These are phyloP conservation scores for Stentor coeruleus DNA, from an alignment of 73 alveolate species.

Conservation along the genomic window DNA sequence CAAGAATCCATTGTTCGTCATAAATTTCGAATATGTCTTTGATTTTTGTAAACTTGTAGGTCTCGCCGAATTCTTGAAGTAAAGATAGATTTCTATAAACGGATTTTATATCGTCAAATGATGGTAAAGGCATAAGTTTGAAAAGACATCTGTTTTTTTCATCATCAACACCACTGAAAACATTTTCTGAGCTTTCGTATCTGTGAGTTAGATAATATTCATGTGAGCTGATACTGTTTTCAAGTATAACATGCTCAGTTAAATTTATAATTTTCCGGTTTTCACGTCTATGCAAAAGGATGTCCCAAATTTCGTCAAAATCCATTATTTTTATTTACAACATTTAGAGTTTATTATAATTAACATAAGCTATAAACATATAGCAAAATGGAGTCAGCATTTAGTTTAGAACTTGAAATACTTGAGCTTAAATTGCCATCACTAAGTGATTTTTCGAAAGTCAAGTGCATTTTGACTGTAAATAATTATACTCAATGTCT, in stretches of 20 bases:
- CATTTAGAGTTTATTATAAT: too few relatives aligned
- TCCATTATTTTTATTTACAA: too few relatives aligned
- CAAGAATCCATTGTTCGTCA: constrained; percentile 1
- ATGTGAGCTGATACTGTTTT: background rate
- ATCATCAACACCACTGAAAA: background rate
- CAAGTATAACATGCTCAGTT: background rate
- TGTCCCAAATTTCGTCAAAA: background rate
- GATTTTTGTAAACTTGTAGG: background rate
- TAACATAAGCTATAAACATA: too few relatives aligned
- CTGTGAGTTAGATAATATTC: background rate
- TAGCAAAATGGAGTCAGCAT: too few relatives aligned
- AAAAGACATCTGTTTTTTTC: background rate
- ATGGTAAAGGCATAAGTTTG: background rate
- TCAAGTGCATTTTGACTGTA: background rate
- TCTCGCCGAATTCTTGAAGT: background rate
- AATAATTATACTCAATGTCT: background rate
- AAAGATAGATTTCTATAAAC: background rate
- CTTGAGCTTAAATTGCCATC: background rate
- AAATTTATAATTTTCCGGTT: background rate
- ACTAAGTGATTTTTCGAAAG: background rate
- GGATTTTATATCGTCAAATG: constrained; percentile 15
- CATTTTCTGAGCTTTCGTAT: background rate
- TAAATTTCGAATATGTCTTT: background rate
- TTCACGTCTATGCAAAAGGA: background rate
- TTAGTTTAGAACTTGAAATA: background rate